A percentile compares a stretch with the other conserved stretches of the same genome.
Conservation (phyloP, 345 rosid genomes). For the Firmiana major region DNA sequence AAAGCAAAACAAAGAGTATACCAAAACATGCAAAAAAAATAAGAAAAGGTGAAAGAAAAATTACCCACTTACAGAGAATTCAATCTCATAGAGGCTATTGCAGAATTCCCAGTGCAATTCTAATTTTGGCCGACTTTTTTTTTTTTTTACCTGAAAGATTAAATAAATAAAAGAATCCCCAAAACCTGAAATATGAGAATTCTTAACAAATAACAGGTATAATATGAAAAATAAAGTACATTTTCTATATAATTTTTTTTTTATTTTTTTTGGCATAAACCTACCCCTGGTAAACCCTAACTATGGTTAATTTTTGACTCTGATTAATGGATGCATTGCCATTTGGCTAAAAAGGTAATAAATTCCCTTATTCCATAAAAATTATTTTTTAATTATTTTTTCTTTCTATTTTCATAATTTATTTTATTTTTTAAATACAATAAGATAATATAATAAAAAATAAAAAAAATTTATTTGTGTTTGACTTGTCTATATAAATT, state of each 20-base stretch:
- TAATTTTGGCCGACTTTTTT: neutral
- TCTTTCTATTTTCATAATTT: no score
- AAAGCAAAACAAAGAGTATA: neutral
- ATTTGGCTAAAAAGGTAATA: neutral
- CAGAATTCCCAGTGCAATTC: neutral
- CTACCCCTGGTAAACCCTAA: neutral
- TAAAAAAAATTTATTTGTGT: no score
- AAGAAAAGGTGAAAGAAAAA: neutral
- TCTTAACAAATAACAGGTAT: no score
- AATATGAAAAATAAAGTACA: neutral
- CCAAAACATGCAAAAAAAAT: neutral
- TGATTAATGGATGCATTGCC: neutral
- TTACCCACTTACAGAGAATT: neutral
- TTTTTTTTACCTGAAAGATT: neutral
- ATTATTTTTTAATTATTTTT: no score
- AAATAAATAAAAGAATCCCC: neutral
- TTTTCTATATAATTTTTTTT: constrained; percentile 1
- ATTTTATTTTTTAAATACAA: no score
- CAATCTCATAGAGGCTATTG: neutral
- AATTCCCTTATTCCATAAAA: no score
- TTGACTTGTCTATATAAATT: no score
- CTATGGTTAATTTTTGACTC: neutral
- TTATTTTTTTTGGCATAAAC: constrained; percentile 6
- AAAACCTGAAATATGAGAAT: neutral
- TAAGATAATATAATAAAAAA: no score